These are phyloP conservation scores for Coelastrella sp. DNA, from an alignment of 139 green algal genomes.

Conservation along the genomic window DNA sequence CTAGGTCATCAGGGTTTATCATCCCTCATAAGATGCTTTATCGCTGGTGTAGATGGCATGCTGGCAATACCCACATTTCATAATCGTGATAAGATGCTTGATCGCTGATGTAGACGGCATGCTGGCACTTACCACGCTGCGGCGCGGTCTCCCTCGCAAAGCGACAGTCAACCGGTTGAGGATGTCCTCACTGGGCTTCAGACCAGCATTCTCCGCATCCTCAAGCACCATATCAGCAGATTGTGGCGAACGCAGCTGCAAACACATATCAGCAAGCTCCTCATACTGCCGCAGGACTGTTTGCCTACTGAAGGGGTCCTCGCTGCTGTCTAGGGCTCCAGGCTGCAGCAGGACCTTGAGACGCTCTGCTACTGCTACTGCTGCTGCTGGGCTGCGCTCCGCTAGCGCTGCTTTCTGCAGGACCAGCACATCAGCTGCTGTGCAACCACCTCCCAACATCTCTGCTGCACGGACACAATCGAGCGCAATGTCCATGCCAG, in stretches of 20 bases:
- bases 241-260: neutral
- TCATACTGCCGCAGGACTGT: conserved; percentile 20
- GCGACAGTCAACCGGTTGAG: neutral
- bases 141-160: conserved; percentile 1
- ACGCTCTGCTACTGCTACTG: neutral
- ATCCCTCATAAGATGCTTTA: no score
- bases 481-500: conserved; percentile 35
- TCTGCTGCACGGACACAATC: conserved; percentile 36
- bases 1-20: no score
- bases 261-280: conserved; percentile 31
- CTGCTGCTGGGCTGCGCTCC: conserved; percentile 6
- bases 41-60: neutral
- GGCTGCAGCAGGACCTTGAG: conserved; percentile 14
- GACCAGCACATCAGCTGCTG: neutral
- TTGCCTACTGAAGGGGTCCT: neutral
- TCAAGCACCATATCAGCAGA: conserved; percentile 29
- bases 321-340: neutral
- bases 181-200: conserved; percentile 5
- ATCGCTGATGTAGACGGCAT: neutral
- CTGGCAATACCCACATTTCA: no score
- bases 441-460: neutral
- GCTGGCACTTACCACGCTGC: conserved; percentile 19
- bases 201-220: conserved; percentile 28
- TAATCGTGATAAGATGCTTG: no score
- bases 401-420: neutral